Evolutionary conservation across 306 rosid genomes (phyloP), one percentile per base, ranked within the genome.

Genomic region (Cajanus cajan): DNA sequence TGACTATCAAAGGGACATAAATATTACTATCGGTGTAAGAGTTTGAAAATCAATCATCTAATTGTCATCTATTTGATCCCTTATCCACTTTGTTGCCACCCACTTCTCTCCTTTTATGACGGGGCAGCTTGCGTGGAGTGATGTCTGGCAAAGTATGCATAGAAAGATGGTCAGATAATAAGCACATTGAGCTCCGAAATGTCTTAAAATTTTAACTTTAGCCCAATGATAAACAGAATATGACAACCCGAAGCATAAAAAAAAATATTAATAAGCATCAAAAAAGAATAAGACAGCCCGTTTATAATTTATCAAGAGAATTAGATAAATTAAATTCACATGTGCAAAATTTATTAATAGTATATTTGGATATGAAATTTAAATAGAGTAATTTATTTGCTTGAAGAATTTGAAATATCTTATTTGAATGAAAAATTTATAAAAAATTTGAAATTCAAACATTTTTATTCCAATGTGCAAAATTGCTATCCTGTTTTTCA

Each of bases 41-140:
- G 15, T 39, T 44, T 45, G 76, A 36, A 31, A 41, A 5, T 25
- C 40, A 14, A 71, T 58, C 5, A n/a, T 55, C 71, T 82, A 86
- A 70, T 89, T 87, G 7, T 82, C 68, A 12, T 63, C 76, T 25
- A 28, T 68, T 82, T 91, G 91, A 85, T 96, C 87, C 81, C 97
- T 84, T 54, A 96, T 82, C 98, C 99, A 93, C 87, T 93, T 96
- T 16, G 97, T 91, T 7, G 93, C 94, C 41, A 93, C 97, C 98
- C 99, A 96, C 76, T 96, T 95, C 77, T 85, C 87, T 76, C 99
- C 99, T 84, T 84, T 78, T 48, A 90, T 80, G 54, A 93, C 99
- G 8, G 97, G 89, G 74, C 98, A 96, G 86, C 99, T 90, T 65
- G 94, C 98, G 61, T 95, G 99, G 36, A 93, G 84, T 64, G 99